Conservation (phyloP, 2,329 filamentous ascomycete genomes). For the Aspergillus spinulosporus region DNA sequence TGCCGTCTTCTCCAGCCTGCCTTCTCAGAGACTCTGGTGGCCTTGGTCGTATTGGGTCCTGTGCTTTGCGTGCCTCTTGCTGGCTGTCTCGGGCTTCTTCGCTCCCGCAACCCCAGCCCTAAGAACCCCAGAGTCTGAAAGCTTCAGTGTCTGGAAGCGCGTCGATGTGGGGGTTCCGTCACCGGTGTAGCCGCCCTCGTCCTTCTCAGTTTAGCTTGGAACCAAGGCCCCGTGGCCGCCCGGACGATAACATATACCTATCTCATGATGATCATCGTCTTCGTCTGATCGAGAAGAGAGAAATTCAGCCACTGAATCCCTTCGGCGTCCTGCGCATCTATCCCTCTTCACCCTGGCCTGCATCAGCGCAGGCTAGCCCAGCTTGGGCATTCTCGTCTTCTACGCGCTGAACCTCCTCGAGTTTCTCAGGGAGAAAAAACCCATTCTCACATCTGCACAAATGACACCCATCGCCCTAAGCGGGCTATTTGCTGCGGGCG, state of each 20-base stretch:
- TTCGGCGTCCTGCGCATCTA: slow-evolving; percentile 34
- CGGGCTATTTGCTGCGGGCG: too few relatives aligned
- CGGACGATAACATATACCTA: slow-evolving; percentile 60
- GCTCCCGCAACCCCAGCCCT: slow-evolving; percentile 9
- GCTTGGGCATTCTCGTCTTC: slow-evolving; percentile 35
- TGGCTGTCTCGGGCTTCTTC: slow-evolving; percentile 31
- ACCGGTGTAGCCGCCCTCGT: slow-evolving; percentile 57
- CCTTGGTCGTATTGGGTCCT: slow-evolving; percentile 50
- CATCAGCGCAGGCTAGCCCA: slow-evolving; percentile 41
- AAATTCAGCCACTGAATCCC: slow-evolving; percentile 57
- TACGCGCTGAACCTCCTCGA: slow-evolving; percentile 5
- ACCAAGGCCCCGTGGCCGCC: slow-evolving; percentile 60
- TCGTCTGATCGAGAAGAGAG: slow-evolving; percentile 51
- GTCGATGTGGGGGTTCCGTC: slow-evolving; percentile 40
- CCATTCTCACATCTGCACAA: neutral
- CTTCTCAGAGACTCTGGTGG: slow-evolving; percentile 42
- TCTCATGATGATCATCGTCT: slow-evolving; percentile 55
- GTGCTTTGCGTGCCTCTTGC: slow-evolving; percentile 30
- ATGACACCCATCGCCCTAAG: too few relatives aligned
- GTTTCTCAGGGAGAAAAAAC: neutral
- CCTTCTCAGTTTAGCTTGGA: slow-evolving; percentile 67
- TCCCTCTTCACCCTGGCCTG: slow-evolving; percentile 39
- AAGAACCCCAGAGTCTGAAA: neutral
- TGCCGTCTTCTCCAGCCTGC: slow-evolving; percentile 36
- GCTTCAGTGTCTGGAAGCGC: slow-evolving; percentile 10